A percentile compares a stretch with the other conserved stretches of the same genome.
Conservation (phyloP, 202 grass and related monocot genomes). For the Dendrocalamus latiflorus region DNA sequence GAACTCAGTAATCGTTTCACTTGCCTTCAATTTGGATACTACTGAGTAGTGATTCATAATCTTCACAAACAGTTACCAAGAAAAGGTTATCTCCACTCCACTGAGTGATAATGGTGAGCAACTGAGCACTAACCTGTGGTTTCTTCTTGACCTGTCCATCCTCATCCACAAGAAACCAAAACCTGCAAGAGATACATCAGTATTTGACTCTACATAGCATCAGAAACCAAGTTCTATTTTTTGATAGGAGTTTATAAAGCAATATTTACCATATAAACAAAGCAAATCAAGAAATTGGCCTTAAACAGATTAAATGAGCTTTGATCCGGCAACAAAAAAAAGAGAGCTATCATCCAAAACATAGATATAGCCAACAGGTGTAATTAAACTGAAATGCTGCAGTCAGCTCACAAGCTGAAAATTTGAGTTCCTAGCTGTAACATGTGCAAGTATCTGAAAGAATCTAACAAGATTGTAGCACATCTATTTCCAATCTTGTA, state of each 20-base stretch:
- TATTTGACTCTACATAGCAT: not conserved
- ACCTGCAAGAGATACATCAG: conserved; percentile 34
- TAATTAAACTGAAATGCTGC: not conserved
- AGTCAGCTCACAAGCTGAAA: not conserved
- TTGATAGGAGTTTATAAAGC: not conserved
- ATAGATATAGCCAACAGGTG: not conserved
- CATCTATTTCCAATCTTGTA: not conserved
- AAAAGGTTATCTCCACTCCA: not conserved
- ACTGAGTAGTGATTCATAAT: not conserved
- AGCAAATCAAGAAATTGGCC: not conserved
- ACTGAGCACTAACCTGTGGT: conserved; percentile 42
- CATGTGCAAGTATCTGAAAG: not conserved
- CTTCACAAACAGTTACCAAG: not conserved
- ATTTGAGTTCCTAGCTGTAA: not conserved
- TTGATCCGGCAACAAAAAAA: too few species aligned
- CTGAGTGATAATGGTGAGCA: not conserved
- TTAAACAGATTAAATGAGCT: not conserved
- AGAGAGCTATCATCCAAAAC: not conserved
- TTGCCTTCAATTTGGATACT: not conserved
- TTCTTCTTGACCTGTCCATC: conserved; percentile 73
- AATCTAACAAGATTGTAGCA: not conserved
- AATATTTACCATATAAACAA: not conserved
- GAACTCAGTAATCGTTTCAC: not conserved
- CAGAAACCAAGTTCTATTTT: not conserved
- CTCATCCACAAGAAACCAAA: conserved; percentile 88